phyloP scores from a whole-genome alignment of 768 basidiomycete species.

The Kwoniella pini region DNA sequence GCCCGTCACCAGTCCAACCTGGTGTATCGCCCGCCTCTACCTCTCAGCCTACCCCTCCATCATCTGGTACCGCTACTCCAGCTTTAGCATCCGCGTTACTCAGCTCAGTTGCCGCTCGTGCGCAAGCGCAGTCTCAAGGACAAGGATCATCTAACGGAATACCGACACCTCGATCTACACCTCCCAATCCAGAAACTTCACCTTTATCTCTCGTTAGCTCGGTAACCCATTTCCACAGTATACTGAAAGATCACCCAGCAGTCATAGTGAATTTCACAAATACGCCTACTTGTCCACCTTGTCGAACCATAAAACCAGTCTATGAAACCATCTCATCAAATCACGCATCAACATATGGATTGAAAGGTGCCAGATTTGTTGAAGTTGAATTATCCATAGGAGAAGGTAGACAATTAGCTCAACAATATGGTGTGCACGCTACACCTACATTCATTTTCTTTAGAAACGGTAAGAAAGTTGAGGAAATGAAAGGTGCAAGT shows the following conservation, averaged over 20 bases:
- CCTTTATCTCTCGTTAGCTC: slow-evolving; percentile 54
- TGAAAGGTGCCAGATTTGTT: slow-evolving; percentile 61
- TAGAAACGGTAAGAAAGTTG: slow-evolving; percentile 59
- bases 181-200: slow-evolving; percentile 18
- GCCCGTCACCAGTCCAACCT: slow-evolving; percentile 4
- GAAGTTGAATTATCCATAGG: slow-evolving; percentile 80
- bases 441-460: slow-evolving; percentile 93
- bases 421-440: slow-evolving; percentile 66
- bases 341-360: slow-evolving; percentile 54
- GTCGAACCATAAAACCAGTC: slow-evolving; percentile 76
- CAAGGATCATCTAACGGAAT: background rate
- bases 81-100: slow-evolving; percentile 61
- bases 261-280: slow-evolving; percentile 82
- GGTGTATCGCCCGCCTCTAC: slow-evolving; percentile 23
- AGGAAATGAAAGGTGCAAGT: slow-evolving; percentile 40
- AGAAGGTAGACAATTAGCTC: slow-evolving; percentile 64
- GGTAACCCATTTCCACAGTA: slow-evolving; percentile 66
- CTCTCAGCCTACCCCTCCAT: slow-evolving; percentile 43
- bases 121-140: slow-evolving; percentile 40
- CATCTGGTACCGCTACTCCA: slow-evolving; percentile 54
- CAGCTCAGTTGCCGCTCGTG: slow-evolving; percentile 47
- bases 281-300: slow-evolving; percentile 70
- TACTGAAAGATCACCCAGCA: slow-evolving; percentile 68
- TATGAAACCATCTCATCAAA: slow-evolving; percentile 75
- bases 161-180: slow-evolving; percentile 49